phyloP scores from a whole-genome alignment of 2,329 filamentous ascomycete species.

The Sclerotinia nivalis region DNA sequence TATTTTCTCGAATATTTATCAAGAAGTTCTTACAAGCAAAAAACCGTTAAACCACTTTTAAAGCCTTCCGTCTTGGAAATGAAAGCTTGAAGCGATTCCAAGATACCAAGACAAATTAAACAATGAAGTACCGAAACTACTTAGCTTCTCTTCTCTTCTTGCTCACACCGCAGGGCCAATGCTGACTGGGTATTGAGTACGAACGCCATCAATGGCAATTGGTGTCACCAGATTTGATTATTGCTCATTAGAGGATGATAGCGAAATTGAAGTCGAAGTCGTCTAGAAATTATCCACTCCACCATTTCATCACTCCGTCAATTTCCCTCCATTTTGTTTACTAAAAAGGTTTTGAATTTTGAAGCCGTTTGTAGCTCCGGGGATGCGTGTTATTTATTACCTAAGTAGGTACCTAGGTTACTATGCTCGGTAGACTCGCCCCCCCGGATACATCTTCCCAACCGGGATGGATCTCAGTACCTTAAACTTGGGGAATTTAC shows the following conservation, averaged over 20 bases:
- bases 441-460: not conserved
- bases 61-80: slow-evolving; percentile 10
- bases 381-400: not conserved
- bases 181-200: slow-evolving; percentile 6
- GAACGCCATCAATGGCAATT: not conserved
- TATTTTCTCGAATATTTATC: not conserved
- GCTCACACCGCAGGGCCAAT: slow-evolving; percentile 12
- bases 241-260: not conserved
- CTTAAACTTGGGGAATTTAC: not conserved
- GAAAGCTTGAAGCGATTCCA: slow-evolving; percentile 9
- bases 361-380: not conserved
- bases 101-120: slow-evolving; percentile 3
- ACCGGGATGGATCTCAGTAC: not conserved
- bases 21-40: not conserved
- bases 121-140: slow-evolving; percentile 15
- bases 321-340: not conserved
- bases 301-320: not conserved
- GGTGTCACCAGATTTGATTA: slow-evolving; percentile 8
- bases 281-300: not conserved
- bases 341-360: not conserved
- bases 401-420: too few relatives aligned
- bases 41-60: not conserved
- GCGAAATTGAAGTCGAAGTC: not conserved
- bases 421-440: slow-evolving; percentile 7
- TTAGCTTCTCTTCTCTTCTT: not conserved